Evolutionary conservation across 805 yeast genomes (phyloP), one percentile per base, ranked within the genome.

Genomic region (Candida pseudofarinosa): DNA sequence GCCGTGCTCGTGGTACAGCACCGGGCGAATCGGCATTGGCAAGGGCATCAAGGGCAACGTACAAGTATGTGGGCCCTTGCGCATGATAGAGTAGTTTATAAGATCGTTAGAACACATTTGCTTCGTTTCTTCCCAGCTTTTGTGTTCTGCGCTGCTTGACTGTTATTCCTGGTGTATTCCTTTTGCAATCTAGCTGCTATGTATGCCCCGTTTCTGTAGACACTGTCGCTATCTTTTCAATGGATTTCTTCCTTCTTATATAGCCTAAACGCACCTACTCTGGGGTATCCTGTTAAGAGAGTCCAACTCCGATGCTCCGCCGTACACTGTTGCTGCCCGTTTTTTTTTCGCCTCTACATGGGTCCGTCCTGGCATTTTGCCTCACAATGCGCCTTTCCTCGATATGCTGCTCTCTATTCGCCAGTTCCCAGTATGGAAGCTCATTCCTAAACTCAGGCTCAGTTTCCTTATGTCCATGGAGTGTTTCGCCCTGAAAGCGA

Each of bases 61-160:
- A 6, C 28, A 19, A 8, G 39, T 54, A 39, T 51, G 54, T 18
- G 49, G 52, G 28, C 59, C 60, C 34, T 50, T 48, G 47, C 57
- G 55, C 72, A 68, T 67, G 42, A 69, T 69, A 30, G 73, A 68
- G 46, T 69, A 69, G 39, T 64, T 53, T 44, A 67, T 54, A 36
- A 69, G 60, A 47, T 69, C 74, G 55, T 58, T 59, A 15, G 65
- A 53, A 38, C 59, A 51, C 56, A 59, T 58, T 23, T 13, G 15
- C 35, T n/a, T 32, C 13, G n/a, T n/a, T 32, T 15, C 13, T 7
- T n/a, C 17, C 13, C 35, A 32, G 35, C 35, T n/a, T 14, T 15
- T 32, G 35, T 14, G 17, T 15, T 32, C 35, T 32, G 35, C 15
- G 17, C 17, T 19, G 16, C 19, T n/a, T 33, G 17, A 33, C 28